These are phyloP conservation scores for Sarocladiaceae sp. DNA, from an alignment of 2,329 filamentous ascomycete species.

Conservation along the genomic window DNA sequence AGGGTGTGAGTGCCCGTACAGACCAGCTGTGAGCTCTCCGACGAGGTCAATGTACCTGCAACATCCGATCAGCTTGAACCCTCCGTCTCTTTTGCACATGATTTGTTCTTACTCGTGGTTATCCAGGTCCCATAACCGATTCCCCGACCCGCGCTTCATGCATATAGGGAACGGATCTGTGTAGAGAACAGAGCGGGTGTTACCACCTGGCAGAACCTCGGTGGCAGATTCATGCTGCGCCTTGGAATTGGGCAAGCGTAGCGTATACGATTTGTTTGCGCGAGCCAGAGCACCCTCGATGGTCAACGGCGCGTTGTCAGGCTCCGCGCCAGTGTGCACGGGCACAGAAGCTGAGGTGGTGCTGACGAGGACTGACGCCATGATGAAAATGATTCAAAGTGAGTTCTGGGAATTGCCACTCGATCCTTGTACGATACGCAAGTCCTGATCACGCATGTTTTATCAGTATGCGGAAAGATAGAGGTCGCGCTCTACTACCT, in stretches of 20 bases:
- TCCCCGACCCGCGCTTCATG: constrained; percentile 14
- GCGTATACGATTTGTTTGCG: background rate
- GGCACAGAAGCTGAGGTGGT: background rate
- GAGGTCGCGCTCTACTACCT: no score
- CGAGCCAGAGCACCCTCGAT: background rate
- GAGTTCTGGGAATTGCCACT: no score
- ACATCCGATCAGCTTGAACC: background rate
- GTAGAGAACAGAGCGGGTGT: constrained; percentile 28
- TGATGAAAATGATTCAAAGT: background rate
- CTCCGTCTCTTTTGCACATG: constrained; percentile 15
- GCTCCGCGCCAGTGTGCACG: background rate
- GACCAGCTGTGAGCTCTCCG: constrained; percentile 51
- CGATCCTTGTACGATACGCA: no score
- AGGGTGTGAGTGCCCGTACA: constrained; percentile 54
- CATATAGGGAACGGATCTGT: constrained; percentile 27
- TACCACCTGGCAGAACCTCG: constrained; percentile 26
- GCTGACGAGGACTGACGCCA: background rate
- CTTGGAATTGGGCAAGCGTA: background rate
- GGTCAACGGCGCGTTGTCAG: background rate
- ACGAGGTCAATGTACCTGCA: constrained; percentile 44
- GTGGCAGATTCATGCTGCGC: background rate
- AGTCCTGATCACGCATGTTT: no score
- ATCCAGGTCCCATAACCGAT: constrained; percentile 15
- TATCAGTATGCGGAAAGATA: no score
- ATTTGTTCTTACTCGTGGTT: constrained; percentile 14